Percentiles rank a stretch among this genome's conserved stretches.
phyloP scores from a whole-genome alignment of 2,329 filamentous ascomycete species.

The Rutstroemia sp. region DNA sequence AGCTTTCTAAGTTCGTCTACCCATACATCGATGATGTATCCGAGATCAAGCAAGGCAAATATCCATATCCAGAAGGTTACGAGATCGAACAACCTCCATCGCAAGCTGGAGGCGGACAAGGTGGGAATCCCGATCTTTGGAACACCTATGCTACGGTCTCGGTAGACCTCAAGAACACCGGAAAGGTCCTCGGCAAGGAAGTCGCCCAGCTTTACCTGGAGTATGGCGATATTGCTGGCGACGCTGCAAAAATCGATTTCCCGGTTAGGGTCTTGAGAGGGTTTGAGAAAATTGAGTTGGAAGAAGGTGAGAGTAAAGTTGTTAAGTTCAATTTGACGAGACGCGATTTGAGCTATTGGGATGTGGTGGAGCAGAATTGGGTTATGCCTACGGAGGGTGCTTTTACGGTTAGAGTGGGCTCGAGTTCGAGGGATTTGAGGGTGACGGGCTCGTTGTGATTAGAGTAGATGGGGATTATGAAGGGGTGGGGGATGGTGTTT shows the following conservation, averaged over 20 bases:
- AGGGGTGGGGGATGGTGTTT: not conserved
- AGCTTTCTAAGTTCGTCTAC: constrained; percentile 58
- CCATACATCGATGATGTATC: constrained; percentile 41
- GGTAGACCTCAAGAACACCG: constrained; percentile 53
- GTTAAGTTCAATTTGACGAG: constrained; percentile 47
- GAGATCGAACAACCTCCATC: constrained; percentile 40
- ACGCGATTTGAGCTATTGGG: constrained; percentile 60
- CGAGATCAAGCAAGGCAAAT: constrained; percentile 34
- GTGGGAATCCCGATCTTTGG: constrained; percentile 49
- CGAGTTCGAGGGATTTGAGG: constrained; percentile 31
- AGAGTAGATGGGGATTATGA: not conserved
- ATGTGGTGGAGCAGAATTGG: constrained; percentile 56
- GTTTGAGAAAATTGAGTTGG: constrained; percentile 57
- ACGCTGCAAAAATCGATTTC: constrained; percentile 41
- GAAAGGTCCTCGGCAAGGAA: constrained; percentile 40
- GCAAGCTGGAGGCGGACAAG: constrained; percentile 54
- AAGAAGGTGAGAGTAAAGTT: constrained; percentile 38
- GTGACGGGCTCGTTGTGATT: constrained; percentile 18
- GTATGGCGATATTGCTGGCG: constrained; percentile 26
- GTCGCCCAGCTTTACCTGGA: constrained; percentile 52
- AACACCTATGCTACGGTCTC: constrained; percentile 47
- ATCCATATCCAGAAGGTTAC: constrained; percentile 39
- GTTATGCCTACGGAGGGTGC: constrained; percentile 44
- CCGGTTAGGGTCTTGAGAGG: constrained; percentile 61
- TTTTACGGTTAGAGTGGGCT: constrained; percentile 36